Percentiles rank a stretch among this genome's conserved stretches.
Evolutionary conservation across 2,329 filamentous ascomycete species (phyloP).

Genomic region (Hypoxylon sp.): DNA sequence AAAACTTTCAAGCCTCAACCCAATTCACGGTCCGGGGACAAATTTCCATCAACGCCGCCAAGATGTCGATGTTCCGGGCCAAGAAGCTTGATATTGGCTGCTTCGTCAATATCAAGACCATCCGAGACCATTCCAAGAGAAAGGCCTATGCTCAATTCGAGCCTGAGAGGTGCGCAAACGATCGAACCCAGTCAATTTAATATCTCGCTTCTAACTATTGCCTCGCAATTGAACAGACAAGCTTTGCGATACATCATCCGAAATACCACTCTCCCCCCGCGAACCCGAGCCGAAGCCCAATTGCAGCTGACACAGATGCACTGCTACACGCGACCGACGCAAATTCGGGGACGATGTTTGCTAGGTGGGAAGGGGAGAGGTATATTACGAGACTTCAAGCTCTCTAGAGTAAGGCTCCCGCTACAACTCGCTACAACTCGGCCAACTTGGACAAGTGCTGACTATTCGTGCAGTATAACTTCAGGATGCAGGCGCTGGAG

Average conservation of each 20-base stretch:
- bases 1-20: conserved; percentile 42
- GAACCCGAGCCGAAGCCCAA: conserved; percentile 91
- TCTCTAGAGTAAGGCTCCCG: conserved; percentile 81
- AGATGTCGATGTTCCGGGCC: conserved; percentile 87
- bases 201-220: conserved; percentile 18
- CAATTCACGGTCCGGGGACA: conserved; percentile 12
- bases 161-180: conserved; percentile 79
- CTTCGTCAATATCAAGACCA: conserved; percentile 86
- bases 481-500: conserved; percentile 88
- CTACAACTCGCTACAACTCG: neutral
- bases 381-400: conserved; percentile 93
- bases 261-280: conserved; percentile 87
- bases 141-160: conserved; percentile 91
- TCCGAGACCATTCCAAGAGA: conserved; percentile 97
- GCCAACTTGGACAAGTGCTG: conserved; percentile 41
- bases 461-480: conserved; percentile 79
- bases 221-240: conserved; percentile 72
- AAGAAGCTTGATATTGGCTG: conserved; percentile 92
- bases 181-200: neutral
- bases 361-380: conserved; percentile 90
- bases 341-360: conserved; percentile 94
- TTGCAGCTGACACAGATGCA: conserved; percentile 96
- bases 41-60: conserved; percentile 52
- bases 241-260: conserved; percentile 92
- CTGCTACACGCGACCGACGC: conserved; percentile 91